phyloP scores from a whole-genome alignment of 352 stramenopile species.

The Globisporangium cystogenes region DNA sequence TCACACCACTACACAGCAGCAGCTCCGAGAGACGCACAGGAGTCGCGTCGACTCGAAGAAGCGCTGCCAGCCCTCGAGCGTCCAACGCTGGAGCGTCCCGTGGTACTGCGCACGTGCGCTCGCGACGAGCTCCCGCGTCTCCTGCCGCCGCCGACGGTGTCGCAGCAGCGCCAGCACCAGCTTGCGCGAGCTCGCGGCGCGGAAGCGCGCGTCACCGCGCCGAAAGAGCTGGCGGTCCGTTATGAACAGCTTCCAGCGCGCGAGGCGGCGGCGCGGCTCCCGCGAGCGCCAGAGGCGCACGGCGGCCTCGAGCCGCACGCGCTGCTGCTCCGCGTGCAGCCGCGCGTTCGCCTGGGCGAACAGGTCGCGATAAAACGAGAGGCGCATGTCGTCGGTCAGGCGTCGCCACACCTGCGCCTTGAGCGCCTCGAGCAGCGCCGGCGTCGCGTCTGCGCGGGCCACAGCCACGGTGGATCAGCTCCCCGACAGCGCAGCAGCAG shows the following conservation, averaged over 20 bases:
- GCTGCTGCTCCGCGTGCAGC: slow-evolving; percentile 32
- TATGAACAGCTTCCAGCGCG: slow-evolving; percentile 45
- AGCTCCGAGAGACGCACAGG: too few relatives aligned
- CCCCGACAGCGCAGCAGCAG: background rate
- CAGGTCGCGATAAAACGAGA: slow-evolving; percentile 43
- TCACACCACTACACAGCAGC: background rate
- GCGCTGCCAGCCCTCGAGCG: slow-evolving; percentile 29
- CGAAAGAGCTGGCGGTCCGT: slow-evolving; percentile 20
- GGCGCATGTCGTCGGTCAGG: slow-evolving; percentile 51
- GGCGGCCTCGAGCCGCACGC: slow-evolving; percentile 20
- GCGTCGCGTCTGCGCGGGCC: background rate
- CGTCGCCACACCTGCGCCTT: slow-evolving; percentile 41
- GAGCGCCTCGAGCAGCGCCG: slow-evolving; percentile 21
- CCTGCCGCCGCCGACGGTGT: slow-evolving; percentile 15
- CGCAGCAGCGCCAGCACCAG: slow-evolving; percentile 16
- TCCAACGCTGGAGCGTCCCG: slow-evolving; percentile 23
- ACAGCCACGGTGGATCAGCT: background rate
- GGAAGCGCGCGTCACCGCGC: slow-evolving; percentile 27
- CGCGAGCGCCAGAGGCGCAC: slow-evolving; percentile 39
- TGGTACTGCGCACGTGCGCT: slow-evolving; percentile 17
- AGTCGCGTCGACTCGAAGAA: slow-evolving; percentile 36
- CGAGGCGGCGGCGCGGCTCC: slow-evolving; percentile 35
- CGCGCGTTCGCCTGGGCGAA: slow-evolving; percentile 32
- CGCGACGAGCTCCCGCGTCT: slow-evolving; percentile 20
- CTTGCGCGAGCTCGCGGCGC: slow-evolving; percentile 12